phyloP scores from a whole-genome alignment of 805 yeast species.

The Myxozyma mucilagina region DNA sequence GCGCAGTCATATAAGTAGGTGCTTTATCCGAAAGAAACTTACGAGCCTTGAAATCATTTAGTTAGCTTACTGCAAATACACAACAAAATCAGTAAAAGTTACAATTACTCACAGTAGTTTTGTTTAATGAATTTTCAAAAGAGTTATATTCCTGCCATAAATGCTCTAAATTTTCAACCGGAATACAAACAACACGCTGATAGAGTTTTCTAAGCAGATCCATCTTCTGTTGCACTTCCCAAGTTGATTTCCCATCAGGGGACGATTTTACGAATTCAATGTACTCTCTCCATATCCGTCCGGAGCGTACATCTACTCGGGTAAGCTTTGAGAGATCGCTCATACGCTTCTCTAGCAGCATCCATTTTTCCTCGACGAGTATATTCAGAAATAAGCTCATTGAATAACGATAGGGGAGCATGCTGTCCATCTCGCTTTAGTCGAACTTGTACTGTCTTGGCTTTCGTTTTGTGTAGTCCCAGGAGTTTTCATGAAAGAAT shows the following conservation, averaged over 20 bases:
- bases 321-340: constrained; percentile 61
- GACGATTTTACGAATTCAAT: constrained; percentile 76
- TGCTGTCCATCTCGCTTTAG: constrained; percentile 8
- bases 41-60: constrained; percentile 51
- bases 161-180: constrained; percentile 69
- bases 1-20: constrained; percentile 79
- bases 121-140: constrained; percentile 78
- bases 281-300: constrained; percentile 78
- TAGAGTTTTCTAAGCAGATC: constrained; percentile 75
- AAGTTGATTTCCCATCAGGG: constrained; percentile 53
- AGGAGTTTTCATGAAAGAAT: neutral
- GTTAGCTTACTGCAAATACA: neutral
- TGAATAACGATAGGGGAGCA: constrained; percentile 13
- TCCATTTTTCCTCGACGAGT: constrained; percentile 59
- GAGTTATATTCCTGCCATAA: constrained; percentile 78
- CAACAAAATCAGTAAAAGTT: neutral
- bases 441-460: constrained; percentile 40
- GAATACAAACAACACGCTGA: constrained; percentile 69
- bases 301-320: constrained; percentile 72
- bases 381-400: constrained; percentile 39
- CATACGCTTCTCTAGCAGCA: constrained; percentile 58
- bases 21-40: constrained; percentile 81
- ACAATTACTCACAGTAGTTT: constrained; percentile 48
- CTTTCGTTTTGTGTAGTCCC: neutral
- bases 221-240: constrained; percentile 81